These are phyloP conservation scores for Chaetomium sp. DNA, from an alignment of 2,329 filamentous ascomycete species.

Conservation along the genomic window DNA sequence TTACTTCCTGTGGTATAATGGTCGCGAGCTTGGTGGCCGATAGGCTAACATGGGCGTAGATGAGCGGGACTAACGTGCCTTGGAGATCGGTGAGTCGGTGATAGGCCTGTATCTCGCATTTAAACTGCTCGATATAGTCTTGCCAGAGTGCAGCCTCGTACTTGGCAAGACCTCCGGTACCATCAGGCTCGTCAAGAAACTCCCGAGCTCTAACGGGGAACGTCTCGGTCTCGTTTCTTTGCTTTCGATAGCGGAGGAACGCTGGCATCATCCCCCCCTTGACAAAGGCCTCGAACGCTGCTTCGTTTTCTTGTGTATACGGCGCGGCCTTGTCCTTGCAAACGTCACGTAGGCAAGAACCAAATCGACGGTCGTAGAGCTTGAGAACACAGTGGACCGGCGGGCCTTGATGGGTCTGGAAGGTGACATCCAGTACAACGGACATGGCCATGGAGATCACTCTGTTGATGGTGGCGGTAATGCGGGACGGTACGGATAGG, in stretches of 20 bases:
- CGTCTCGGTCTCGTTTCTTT: not conserved
- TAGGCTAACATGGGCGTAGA: conserved; percentile 3
- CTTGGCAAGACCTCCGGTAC: conserved; percentile 6
- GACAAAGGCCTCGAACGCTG: conserved; percentile 5
- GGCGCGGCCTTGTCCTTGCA: not conserved
- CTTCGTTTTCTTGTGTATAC: conserved; percentile 2
- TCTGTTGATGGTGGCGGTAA: conserved; percentile 8
- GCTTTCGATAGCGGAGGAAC: not conserved
- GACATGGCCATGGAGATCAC: conserved; percentile 9
- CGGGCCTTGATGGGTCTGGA: conserved; percentile 1
- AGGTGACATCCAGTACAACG: conserved; percentile 8
- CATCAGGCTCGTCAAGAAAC: conserved; percentile 3
- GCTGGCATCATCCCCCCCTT: conserved; percentile 5
- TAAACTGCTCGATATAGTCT: conserved; percentile 7
- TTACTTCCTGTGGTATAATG: not conserved
- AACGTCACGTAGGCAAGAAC: not conserved
- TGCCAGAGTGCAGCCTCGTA: conserved; percentile 8
- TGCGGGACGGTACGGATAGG: not conserved
- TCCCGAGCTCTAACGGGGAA: not conserved
- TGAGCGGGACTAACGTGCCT: conserved; percentile 1
- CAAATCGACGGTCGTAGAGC: conserved; percentile 12
- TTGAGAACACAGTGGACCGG: conserved; percentile 4
- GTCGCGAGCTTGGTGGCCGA: conserved; percentile 1
- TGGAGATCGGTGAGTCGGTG: conserved; percentile 3
- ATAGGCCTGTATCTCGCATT: conserved; percentile 11